These are phyloP conservation scores for Thuja plicata DNA, from an alignment of 83 land plant genomes.

Conservation along the genomic window DNA sequence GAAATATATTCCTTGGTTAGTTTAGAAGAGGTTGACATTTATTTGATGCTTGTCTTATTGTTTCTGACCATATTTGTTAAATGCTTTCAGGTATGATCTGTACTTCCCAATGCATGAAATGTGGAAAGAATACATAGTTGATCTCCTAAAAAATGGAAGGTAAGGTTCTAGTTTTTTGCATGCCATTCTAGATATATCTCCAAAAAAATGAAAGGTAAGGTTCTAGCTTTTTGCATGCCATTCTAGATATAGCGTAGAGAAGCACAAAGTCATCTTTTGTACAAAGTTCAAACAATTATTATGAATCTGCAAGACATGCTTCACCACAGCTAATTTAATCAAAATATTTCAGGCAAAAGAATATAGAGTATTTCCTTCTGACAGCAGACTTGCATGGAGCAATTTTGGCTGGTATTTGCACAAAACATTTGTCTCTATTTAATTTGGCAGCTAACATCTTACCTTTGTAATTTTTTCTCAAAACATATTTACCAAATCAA, in stretches of 20 bases:
- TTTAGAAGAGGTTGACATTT: not conserved
- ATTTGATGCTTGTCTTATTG: not conserved
- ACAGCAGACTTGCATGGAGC: slow-evolving; percentile 76
- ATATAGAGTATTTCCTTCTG: slow-evolving; percentile 40
- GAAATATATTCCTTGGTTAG: not conserved
- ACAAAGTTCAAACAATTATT: not conserved
- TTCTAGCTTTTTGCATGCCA: not conserved
- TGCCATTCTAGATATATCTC: slow-evolving; percentile 10
- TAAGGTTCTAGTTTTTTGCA: slow-evolving; percentile 11
- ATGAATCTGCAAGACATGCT: not conserved
- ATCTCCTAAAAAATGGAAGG: slow-evolving; percentile 44
- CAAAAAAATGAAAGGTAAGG: slow-evolving; percentile 38
- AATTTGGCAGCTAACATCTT: not conserved
- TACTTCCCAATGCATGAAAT: slow-evolving; percentile 69
- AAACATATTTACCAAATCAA: not conserved
- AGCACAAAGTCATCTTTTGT: not conserved
- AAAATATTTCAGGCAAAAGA: slow-evolving; percentile 31
- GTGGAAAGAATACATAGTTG: slow-evolving; percentile 64
- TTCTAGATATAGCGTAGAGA: not conserved
- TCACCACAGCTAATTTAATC: not conserved
- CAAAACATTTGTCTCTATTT: not conserved
- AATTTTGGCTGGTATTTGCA: slow-evolving; percentile 38
- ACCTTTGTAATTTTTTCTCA: not conserved
- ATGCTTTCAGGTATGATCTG: slow-evolving; percentile 41
- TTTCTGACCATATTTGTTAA: not conserved